Base-by-base conservation (phyloP, 2,329 filamentous ascomycete species). In the Trichoderma sp. region DNA sequence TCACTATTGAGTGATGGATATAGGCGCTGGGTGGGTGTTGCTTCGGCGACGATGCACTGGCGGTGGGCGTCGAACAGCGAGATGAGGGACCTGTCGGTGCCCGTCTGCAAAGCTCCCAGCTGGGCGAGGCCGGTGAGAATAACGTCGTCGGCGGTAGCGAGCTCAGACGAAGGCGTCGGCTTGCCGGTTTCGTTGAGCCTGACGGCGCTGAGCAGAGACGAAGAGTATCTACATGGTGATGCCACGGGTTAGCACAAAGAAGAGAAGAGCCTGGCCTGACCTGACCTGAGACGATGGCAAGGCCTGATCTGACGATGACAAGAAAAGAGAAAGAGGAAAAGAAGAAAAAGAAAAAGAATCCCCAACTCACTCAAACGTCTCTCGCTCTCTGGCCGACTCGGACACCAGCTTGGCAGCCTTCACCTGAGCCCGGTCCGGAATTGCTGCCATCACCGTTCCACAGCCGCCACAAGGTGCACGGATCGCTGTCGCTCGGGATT, bases 21-120 rank as follows among this genome's bases (percentile, higher is more conserved):
- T 6, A 87, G 75, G 0, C 81, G 82, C 3, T 83, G 78, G 1
- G 78, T 79, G 1, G 80, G 80, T 1, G 85, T 86, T 6, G 86
- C 84, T 73, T 88, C 86, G 68, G 86, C 85, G 18, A 88, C 78
- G 24, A 88, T 78, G 73, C 87, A 83, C 72, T 89, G 86, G 60
- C 81, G 76, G 5, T 80, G 79, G 5, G 77, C 78, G 73, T 87
- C 86, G 73, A 89, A 87, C 21, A 89, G 78, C 1, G 86, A 88
- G 62, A 89, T 81, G 26, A 87, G 74, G 18, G 81, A 79, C 34
- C 85, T 82, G 24, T 80, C 77, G 5, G 80, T 81, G n/a, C 82
- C 79, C 4, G 87, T 78, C 15, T 83, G 81, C 67, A 83, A 77
- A 6, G 82, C 80, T 1, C 81, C 86, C 5, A 88, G 80, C 75